Base-by-base conservation (phyloP, 148 eudicot species). In the Fallopia convolvulus region DNA sequence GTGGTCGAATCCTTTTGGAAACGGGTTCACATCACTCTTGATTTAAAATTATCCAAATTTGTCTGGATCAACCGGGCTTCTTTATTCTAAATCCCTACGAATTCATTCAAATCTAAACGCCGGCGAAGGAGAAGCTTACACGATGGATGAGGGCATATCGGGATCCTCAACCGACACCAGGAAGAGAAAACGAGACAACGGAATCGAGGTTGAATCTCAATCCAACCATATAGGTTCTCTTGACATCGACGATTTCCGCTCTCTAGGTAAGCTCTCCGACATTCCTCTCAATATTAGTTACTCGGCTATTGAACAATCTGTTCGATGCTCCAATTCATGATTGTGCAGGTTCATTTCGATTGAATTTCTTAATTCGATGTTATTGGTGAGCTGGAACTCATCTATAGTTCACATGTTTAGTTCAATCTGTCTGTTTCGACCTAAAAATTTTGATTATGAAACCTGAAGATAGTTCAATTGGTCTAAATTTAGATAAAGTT, bases 171-270 rank as follows among this genome's bases (percentile, higher is more conserved):
- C 72, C 72, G 46, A 15, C 72, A n/a, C 72, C 10, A 73, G 44
- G 75, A 73, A 73, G 75, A 73, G 75, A 46, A 73, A 73, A 73
- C 75, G 75, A 73, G 36, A 30, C 75, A 7, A 44, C 18, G 75
- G 3, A 46, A 73, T 15, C 75, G 53, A 73, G 75, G 6, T 44
- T 23, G 32, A 73, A 44, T 48, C 53, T 73, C 33, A 44, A 11
- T 44, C 75, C 75, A 44, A 23, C 75, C 15, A 48, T 26, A 52
- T 17, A 12, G 53, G 3, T 44, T 46, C 75, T n/a, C 32, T 10
- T 21, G 52, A 42, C 32, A 17, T 73, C 75, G 53, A 46, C 41
- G 53, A 48, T 21, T 73, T 33, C 50, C 32, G 13, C 53, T 46
- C 53, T 73, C 75, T 73, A 21, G 75, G 75, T 21, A 0, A 39